Base-by-base conservation (phyloP, 2,329 filamentous ascomycete genomes). In the Calycina herbarum region DNA sequence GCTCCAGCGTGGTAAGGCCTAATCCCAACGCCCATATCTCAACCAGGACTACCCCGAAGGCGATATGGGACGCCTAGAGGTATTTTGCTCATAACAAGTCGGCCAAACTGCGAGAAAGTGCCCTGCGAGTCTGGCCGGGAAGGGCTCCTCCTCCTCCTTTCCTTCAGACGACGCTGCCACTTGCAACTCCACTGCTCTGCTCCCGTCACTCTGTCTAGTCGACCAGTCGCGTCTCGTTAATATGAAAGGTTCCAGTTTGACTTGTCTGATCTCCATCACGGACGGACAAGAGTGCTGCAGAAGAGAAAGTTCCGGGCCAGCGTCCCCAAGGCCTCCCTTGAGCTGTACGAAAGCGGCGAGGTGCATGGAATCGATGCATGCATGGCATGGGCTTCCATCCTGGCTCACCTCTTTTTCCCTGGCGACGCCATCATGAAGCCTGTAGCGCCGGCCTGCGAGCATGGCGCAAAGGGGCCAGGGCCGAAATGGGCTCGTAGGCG, bases 251-350 rank as follows among this genome's bases (percentile, higher is more conserved):
- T 51, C 45, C 10, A 24, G 20, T 24, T 1, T 48, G 40, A 5
- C 40, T n/a, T 45, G 45, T 48, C 20, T 48, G 20, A 51, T 17
- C 11, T 8, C 31, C 54, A 57, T 57, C 54, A 57, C 17, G 13
- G 27, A 29, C 31, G 54, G 27, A 15, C 7, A 17, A 35, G 27
- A 31, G 54, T 29, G 54, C 54, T 33, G 29, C 31, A 57, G 27
- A 66, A 64, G 68, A 61, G 59, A 64, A 64, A 62, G 66, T 57
- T 57, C 67, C 68, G 65, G 66, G 63, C 59, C 65, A 33, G 40
- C 57, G 38, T 27, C 42, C 58, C 17, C 33, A 60, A 62, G 65
- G 62, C 60, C 62, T 31, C 65, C 57, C 24, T 51, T 59, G n/a
- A 59, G 31, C 63, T 65, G 63, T 65, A 67, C 65, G 60, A 65